Evolutionary conservation across 1,139 yeast species (phyloP).

Genomic region (Nadsonia starkeyi-henricii): DNA sequence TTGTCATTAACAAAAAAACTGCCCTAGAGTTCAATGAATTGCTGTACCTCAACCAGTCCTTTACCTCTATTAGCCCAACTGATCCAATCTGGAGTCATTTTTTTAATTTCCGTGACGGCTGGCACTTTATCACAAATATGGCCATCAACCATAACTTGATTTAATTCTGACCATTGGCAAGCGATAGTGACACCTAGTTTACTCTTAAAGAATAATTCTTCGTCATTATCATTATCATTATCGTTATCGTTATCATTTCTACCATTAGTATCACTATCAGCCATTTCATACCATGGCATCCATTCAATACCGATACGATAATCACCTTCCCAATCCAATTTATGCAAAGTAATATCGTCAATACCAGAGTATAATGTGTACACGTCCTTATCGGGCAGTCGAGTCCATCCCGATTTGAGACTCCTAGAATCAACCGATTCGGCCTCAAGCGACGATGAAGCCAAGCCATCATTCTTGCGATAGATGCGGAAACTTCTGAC

Average conservation of each 20-base stretch:
- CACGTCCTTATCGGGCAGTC: conserved; percentile 10
- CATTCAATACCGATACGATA: conserved; percentile 61
- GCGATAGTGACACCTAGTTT: conserved; percentile 40
- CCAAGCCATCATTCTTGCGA: background rate
- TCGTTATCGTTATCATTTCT: conserved; percentile 21
- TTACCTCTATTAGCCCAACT: conserved; percentile 51
- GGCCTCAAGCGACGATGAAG: background rate
- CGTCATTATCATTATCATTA: conserved; percentile 20
- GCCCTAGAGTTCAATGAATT: conserved; percentile 30
- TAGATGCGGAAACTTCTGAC: conserved; percentile 5
- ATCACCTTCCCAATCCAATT: conserved; percentile 41
- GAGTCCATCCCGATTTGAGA: conserved; percentile 7
- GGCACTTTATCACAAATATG: conserved; percentile 34
- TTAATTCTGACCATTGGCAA: conserved; percentile 65
- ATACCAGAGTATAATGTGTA: conserved; percentile 35
- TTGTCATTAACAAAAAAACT: background rate
- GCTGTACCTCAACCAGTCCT: conserved; percentile 48
- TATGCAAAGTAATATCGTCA: conserved; percentile 46
- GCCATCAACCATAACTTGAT: conserved; percentile 25
- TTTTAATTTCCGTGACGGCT: conserved; percentile 52
- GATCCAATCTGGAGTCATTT: conserved; percentile 49
- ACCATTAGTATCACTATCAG: conserved; percentile 19
- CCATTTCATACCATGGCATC: conserved; percentile 52
- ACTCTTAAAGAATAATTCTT: conserved; percentile 10
- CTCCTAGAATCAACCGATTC: background rate